A percentile compares a stretch with the other conserved stretches of the same genome.
Conservation (phyloP, 2,329 filamentous ascomycete genomes). For the Ascochyta rabiei region DNA sequence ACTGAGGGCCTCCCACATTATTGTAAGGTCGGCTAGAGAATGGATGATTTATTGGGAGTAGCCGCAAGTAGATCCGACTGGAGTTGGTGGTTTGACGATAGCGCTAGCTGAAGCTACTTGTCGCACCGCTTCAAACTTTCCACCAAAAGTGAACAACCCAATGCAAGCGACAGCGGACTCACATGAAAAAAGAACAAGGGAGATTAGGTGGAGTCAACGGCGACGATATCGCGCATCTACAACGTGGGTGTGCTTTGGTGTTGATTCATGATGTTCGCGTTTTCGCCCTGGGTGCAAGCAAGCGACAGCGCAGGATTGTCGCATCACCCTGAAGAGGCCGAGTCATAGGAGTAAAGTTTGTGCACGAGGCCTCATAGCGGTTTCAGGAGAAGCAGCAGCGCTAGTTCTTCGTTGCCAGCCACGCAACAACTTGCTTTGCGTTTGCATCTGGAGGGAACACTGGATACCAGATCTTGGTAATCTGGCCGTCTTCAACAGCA, state of each 20-base stretch:
- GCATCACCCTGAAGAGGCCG: constrained; percentile 7
- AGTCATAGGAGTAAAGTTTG: constrained; percentile 28
- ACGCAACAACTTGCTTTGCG: constrained; percentile 48
- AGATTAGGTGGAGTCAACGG: constrained; percentile 17
- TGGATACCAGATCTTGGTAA: constrained; percentile 53
- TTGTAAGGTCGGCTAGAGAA: constrained; percentile 30
- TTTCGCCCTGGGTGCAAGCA: not conserved
- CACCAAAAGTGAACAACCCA: constrained; percentile 16
- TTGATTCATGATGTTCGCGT: not conserved
- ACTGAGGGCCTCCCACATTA: constrained; percentile 27
- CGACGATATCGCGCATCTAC: constrained; percentile 12
- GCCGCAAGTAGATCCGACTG: constrained; percentile 25
- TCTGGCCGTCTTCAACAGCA: constrained; percentile 48
- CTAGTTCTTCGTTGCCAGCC: constrained; percentile 34
- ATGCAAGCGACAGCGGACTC: constrained; percentile 20
- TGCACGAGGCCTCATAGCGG: constrained; percentile 23
- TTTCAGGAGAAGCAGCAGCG: constrained; percentile 32
- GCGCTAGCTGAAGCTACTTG: constrained; percentile 29
- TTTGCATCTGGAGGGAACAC: constrained; percentile 52
- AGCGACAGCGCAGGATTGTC: constrained; percentile 2
- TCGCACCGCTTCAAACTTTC: constrained; percentile 32
- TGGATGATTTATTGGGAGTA: constrained; percentile 36
- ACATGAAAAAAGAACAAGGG: constrained; percentile 7
- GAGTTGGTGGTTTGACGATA: constrained; percentile 34
- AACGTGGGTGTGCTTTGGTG: not conserved